Base-by-base conservation (phyloP, 441 rosid species). In the Pelargonium myrrhifolium region DNA sequence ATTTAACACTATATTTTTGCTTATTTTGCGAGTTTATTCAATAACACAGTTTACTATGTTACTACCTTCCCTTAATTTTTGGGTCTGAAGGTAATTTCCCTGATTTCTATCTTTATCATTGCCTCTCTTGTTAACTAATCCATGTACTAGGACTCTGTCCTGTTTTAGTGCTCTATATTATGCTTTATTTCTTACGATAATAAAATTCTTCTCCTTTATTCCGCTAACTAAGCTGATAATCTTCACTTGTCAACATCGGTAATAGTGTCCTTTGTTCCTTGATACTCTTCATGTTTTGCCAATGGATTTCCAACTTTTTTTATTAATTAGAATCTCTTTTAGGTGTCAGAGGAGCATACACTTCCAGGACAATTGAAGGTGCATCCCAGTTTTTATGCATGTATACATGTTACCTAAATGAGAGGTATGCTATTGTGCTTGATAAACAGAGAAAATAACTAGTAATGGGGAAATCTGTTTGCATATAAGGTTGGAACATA, bases 301-400 rank as follows among this genome's bases (percentile, higher is more conserved):
- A 6, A 40, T 72, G 42, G 56, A 64, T 37, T 66, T 40, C 14
- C 61, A 9, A 71, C 31, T 66, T 63, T 18, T 64, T 65, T 78
- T 49, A 17, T 65, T 68, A 66, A n/a, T 37, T 37, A 37, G 40
- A 37, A 37, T 65, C 40, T 67, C 35, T 68, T 58, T 68, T 68
- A 93, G 99, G 99, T 72, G 64, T 82, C 42, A 88, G 83, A 83
- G 92, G 92, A 76, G 80, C 78, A 65, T 93, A 91, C 78, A 81
- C 87, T 75, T 91, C 99, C 64, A 81, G 63, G 79, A 83, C 86
- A 47, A 81, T 83, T 53, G 87, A 84, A 74, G 82, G 85, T 71
- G 97, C 92, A 64, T 74, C 81, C 68, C 72, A 26, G 37, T 91
- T 87, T 80, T 68, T 91, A 20, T 73, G 72, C 76, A 85, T 87